Base-by-base conservation (phyloP, 192 early-diverging fungal genomes). In the Umbelopsis sp. region DNA sequence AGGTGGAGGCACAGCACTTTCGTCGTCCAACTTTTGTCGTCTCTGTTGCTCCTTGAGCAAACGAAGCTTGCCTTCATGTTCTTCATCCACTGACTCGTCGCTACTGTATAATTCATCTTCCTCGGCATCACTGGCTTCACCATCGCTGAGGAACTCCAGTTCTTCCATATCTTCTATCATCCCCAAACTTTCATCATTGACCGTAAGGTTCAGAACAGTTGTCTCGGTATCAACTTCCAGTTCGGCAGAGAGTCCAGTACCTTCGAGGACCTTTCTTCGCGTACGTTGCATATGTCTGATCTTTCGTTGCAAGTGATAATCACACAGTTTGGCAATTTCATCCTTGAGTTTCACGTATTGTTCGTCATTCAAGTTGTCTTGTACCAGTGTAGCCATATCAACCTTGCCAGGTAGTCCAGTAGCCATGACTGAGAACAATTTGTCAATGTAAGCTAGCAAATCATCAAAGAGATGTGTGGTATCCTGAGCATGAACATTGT, bases 401-500 rank as follows among this genome's bases (percentile, higher is more conserved):
- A 77, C 34, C 16, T 56, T 70, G 21, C 54, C 68, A 0, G 77
- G 69, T n/a, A 81, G 65, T 5, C 86, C 86, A 0, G 65, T 75
- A 2, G 75, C 24, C 74, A 87, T 75, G 34, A 84, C 82, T 11
- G 62, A 45, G 4, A 85, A 54, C n/a, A 85, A 21, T 2, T 68
- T 56, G 34, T 85, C 83, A 32, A 86, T 74, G 74, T 81, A 88
- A 12, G 59, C 65, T 0, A 85, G 53, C 10, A 88, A 65, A n/a
- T 81, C 75, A 31, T 72, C 75, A 76, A 88, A 88, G 14, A 88
- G 70, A 3, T 79, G 72, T 1, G 74, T 69, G 20, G 77, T 72
- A 34, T 88, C 84, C 24, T 85, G 71, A 16, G 74, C 74, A 51
- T 88, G 80, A 21, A 88, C 81, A 24, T 78, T 77, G 44, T 88